Base-by-base conservation (phyloP, 768 basidiomycete genomes). In the Tylopilus sp. region DNA sequence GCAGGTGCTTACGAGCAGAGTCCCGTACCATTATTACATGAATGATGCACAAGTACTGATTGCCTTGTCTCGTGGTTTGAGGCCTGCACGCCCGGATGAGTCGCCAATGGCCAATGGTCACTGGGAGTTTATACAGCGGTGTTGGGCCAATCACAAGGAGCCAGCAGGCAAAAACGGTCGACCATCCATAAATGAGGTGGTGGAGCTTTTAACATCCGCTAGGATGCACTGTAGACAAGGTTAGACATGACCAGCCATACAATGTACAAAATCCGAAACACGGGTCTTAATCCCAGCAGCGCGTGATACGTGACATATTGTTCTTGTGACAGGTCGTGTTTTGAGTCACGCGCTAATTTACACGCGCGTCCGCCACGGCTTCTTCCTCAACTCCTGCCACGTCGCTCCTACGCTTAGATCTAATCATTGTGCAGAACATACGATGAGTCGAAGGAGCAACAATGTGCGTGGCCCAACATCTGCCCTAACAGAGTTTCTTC, bases 401-500 rank as follows among this genome's bases (percentile, higher is more conserved):
- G 4, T 26, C 21, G 12, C 18, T 22, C 26, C 25, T 21, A 39
- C 36, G 5, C 9, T 18, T 22, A 12, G 26, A 40, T 6, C 4
- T 12, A 0, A n/a, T 3, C 20, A 18, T 8, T 35, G 5, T 26
- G 11, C 17, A 17, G 23, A 17, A 4, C 18, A 28, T 13, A 36
- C 25, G 6, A 68, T 70, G 67, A 68, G 68, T 47, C 56, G 66
- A 49, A 57, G 66, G 40, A 31, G 50, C 1, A 80, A 81, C 65
- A 87, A 87, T 52, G 82, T 92, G 39, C 80, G 86, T 12, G 91
- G 91, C 0, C 91, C 91, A 3, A 82, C 86, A 0, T 91, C 88
- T 20, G 91, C 91, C 0, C 70, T 93, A 12, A 91, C 91, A 31
- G 88, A 90, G 56, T 93, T 87, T 57, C 71, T 93, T 30, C 79